Evolutionary conservation across 1,139 yeast species (phyloP).

Genomic region (Saccharomycopsis hybrid): DNA sequence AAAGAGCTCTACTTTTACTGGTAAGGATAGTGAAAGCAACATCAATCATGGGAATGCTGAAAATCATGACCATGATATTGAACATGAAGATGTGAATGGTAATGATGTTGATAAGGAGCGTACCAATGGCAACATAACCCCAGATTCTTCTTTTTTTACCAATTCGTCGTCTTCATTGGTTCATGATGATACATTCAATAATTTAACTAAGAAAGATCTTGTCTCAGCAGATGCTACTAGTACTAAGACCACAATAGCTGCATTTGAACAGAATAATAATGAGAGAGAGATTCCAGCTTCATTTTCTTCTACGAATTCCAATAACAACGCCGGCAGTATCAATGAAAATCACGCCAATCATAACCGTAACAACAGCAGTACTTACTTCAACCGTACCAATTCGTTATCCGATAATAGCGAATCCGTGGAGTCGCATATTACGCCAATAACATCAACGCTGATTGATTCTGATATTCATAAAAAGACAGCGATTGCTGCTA

Average conservation of each 20-base stretch:
- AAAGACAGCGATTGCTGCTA: not conserved
- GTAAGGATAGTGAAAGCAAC: not conserved
- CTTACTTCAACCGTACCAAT: not conserved
- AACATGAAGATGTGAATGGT: not conserved
- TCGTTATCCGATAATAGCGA: not conserved
- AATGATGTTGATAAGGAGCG: not conserved
- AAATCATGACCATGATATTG: slow-evolving; percentile 6
- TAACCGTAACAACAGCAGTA: slow-evolving; percentile 1
- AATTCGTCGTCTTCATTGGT: slow-evolving; percentile 9
- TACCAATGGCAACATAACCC: slow-evolving; percentile 10
- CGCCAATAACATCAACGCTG: slow-evolving; percentile 6
- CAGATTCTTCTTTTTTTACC: slow-evolving; percentile 15
- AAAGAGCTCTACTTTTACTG: not conserved
- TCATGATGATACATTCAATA: slow-evolving; percentile 1
- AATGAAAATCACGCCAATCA: too few relatives aligned
- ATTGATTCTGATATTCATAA: slow-evolving; percentile 4
- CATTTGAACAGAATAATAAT: too few relatives aligned
- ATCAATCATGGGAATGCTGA: not conserved
- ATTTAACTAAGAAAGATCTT: not conserved
- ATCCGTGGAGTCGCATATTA: not conserved
- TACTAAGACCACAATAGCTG: not conserved
- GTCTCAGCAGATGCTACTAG: not conserved
- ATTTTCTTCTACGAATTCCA: not conserved
- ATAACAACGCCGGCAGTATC: too few relatives aligned
- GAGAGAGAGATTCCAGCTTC: not conserved